Base-by-base conservation (phyloP, 2,329 filamentous ascomycete genomes). In the Scedosporium aurantiacum region DNA sequence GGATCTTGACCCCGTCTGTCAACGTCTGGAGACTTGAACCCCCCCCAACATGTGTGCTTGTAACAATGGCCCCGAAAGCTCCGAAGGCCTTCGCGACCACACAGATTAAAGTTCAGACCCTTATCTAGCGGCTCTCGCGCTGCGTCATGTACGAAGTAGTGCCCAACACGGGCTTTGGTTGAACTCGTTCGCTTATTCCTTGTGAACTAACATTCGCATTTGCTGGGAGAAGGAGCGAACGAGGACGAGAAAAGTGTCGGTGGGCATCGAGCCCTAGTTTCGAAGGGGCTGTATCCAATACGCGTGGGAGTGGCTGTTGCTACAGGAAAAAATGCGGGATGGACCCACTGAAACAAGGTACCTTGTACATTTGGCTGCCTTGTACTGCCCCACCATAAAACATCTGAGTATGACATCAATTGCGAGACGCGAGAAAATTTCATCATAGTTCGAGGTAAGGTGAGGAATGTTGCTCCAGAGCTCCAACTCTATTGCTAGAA, bases 381-480 rank as follows among this genome's bases (percentile, higher is more conserved):
- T n/a, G n/a, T n/a, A n/a, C n/a, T n/a, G 27, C 50, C 50, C 50
- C 50, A 54, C 50, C 21, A 54, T 54, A 54, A 37, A 37, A 54
- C 50, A 54, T 54, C 57, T 45, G 25, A 47, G 18, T 25, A 59
- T 59, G 57, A 59, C 57, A 59, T 59, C 57, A 59, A 59, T 45
- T n/a, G 37, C 18, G 56, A 56, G 23, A 18, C 16, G 57, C 32
- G 57, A 59, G 40, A 59, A 59, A 47, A 47, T 43, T 59, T 43
- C 23, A 54, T 54, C 23, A 18, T 54, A 54, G 32, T 27, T 23
- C 18, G 23, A 14, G 7, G 23, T 54, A 23, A 54, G 43, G 23
- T 27, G 18, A 54, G 12, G 50, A 25, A 23, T 37, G 32, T 18
- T 23, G 50, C 50, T 23, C 18, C 18, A 25, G 50, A 54, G 50